These are phyloP conservation scores for Rhizopus delemar DNA, from an alignment of 371 early-diverging fungal genomes.

Conservation along the genomic window DNA sequence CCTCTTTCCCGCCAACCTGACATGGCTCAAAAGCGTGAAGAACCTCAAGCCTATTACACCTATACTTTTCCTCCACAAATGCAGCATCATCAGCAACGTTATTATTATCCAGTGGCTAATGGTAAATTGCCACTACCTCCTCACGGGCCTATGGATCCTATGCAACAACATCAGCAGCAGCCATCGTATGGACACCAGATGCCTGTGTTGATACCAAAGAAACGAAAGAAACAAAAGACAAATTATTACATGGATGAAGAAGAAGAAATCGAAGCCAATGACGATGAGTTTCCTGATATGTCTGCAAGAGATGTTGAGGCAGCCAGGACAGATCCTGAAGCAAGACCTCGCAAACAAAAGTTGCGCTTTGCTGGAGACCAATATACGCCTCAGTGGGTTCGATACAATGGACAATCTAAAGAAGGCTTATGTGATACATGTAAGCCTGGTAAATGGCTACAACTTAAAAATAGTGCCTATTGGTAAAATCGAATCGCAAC, in stretches of 20 bases:
- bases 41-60: conserved; percentile 18
- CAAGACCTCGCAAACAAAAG: conserved; percentile 67
- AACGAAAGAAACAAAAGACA: conserved; percentile 32
- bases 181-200: conserved; percentile 1
- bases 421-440: conserved; percentile 92
- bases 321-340: conserved; percentile 47
- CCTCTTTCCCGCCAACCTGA: conserved; percentile 30
- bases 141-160: neutral
- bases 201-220: conserved; percentile 24
- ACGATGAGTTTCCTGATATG: conserved; percentile 52
- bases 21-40: conserved; percentile 23
- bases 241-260: conserved; percentile 26
- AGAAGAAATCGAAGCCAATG: conserved; percentile 30
- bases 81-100: conserved; percentile 12
- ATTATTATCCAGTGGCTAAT: conserved; percentile 16
- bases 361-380: conserved; percentile 75
- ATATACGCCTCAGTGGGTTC: conserved; percentile 89
- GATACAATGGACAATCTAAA: conserved; percentile 76
- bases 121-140: conserved; percentile 22
- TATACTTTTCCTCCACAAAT: conserved; percentile 25
- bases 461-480: conserved; percentile 90
- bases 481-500: conserved; percentile 59
- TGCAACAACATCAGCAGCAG: conserved; percentile 8
- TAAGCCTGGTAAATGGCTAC: conserved; percentile 85
- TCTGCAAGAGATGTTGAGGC: conserved; percentile 45